These are phyloP conservation scores for Bertia moriformis DNA, from an alignment of 2,329 filamentous ascomycete species.

Conservation along the genomic window DNA sequence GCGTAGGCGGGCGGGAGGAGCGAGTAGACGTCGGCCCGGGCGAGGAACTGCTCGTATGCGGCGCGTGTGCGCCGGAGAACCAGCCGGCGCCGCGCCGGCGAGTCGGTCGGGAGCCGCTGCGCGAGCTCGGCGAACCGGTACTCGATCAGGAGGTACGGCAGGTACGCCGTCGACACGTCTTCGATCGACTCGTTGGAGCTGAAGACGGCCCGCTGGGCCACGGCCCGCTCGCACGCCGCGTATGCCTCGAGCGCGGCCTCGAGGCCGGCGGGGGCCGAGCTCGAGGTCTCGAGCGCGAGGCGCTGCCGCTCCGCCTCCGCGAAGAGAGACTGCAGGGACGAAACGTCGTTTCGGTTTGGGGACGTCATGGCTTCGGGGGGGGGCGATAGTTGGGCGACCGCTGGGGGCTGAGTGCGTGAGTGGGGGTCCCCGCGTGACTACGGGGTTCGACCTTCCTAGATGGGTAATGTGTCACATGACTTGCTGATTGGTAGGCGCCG, in stretches of 20 bases:
- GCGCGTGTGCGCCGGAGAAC: slow-evolving; percentile 49
- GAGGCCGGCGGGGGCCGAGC: background rate
- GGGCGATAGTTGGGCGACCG: too few relatives aligned
- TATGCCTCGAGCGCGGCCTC: background rate
- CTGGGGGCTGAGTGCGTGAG: too few relatives aligned
- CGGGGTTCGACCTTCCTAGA: too few relatives aligned
- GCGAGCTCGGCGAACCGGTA: slow-evolving; percentile 69
- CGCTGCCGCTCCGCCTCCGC: background rate
- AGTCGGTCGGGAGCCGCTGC: slow-evolving; percentile 44
- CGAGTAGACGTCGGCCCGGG: slow-evolving; percentile 63
- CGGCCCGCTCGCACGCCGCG: background rate
- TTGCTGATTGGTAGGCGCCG: too few relatives aligned
- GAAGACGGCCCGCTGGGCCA: slow-evolving; percentile 40
- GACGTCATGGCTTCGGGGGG: too few relatives aligned
- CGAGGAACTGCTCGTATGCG: slow-evolving; percentile 67
- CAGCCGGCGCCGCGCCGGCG: slow-evolving; percentile 39
- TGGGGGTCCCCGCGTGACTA: too few relatives aligned
- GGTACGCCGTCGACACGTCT: slow-evolving; percentile 69
- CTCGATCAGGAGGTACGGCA: slow-evolving; percentile 71
- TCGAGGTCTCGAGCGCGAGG: background rate
- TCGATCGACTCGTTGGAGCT: slow-evolving; percentile 80
- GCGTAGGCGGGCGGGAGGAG: slow-evolving; percentile 52
- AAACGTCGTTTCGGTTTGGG: background rate
- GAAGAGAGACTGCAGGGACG: background rate
- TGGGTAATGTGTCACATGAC: too few relatives aligned